These are phyloP conservation scores for Blastomyces percursus DNA, from an alignment of 2,329 filamentous ascomycete species.

Conservation along the genomic window DNA sequence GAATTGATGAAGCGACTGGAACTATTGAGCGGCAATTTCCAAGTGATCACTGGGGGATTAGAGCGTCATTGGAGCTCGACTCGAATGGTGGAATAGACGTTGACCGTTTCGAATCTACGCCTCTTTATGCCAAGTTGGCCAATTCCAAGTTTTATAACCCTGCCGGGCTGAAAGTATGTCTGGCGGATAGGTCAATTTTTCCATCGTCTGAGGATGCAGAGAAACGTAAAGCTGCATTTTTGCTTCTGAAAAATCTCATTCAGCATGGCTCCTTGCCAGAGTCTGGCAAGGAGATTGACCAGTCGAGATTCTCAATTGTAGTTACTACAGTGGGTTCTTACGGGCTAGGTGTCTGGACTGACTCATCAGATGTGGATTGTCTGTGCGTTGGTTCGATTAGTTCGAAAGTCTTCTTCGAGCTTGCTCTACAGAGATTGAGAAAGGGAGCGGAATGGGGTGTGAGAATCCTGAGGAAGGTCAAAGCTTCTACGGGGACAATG, in stretches of 20 bases:
- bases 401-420: conserved; percentile 49
- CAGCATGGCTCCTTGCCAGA: conserved; percentile 23
- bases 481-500: conserved; percentile 51
- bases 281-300: conserved; percentile 19
- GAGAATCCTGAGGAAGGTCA: conserved; percentile 46
- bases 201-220: conserved; percentile 38
- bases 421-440: conserved; percentile 46
- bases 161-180: conserved; percentile 28
- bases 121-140: neutral
- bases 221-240: conserved; percentile 36
- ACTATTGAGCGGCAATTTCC: conserved; percentile 15
- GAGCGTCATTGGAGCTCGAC: conserved; percentile 9
- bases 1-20: neutral
- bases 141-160: neutral
- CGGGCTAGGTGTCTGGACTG: conserved; percentile 51
- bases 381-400: conserved; percentile 54
- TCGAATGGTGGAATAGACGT: neutral
- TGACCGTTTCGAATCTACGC: neutral
- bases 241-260: conserved; percentile 36
- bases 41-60: conserved; percentile 25
- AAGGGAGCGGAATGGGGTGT: conserved; percentile 37
- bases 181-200: conserved; percentile 34
- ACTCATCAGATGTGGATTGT: conserved; percentile 53
- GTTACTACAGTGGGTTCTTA: conserved; percentile 57
- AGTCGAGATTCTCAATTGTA: conserved; percentile 32